Evolutionary conservation across 1,284 basidiomycete genomes (phyloP), one percentile per base, ranked within the genome.

Genomic region (Ceratobasidium theobromae): DNA sequence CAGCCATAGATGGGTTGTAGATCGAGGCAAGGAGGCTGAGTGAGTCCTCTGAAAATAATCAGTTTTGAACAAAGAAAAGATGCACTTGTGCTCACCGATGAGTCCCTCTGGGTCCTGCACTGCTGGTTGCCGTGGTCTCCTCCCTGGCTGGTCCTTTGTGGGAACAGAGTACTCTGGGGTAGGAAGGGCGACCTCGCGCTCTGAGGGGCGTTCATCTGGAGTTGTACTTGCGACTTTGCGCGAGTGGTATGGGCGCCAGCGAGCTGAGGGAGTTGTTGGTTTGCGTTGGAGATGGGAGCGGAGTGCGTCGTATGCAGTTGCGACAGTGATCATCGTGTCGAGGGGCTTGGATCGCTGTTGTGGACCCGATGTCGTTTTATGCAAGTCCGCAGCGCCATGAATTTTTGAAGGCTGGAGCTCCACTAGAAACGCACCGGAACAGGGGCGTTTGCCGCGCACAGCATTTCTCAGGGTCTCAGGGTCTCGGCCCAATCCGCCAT

Each of bases 51-150:
- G 25, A 25, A 48, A 60, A 6, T 48, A 35, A 30, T 58, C 43
- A 58, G 55, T 48, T 33, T 35, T 43, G 43, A 28, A 23, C 23
- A 32, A 28, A 2, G 45, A 32, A 38, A 60, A 60, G 55, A 35
- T 48, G 35, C 35, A 8, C 35, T 8, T 38, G 14, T 6, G 45
- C 55, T 60, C 49, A 60, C 55, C 55, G n/a, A 60, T 60, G 55
- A 60, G 55, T n/a, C 55, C 55, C 49, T 60, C 55, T 12, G 55
- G 55, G 41, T 60, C 55, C 30, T 60, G 55, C 25, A 60, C 55
- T 32, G 55, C 38, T n/a, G n/a, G n/a, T n/a, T n/a, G n/a, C n/a
- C n/a, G n/a, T n/a, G n/a, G n/a, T n/a, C n/a, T n/a, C n/a, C n/a
- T n/a, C n/a, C n/a, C n/a, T n/a, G n/a, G n/a, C n/a, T n/a, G n/a